Evolutionary conservation across 495 filamentous ascomycete genomes (phyloP).

Genomic region (Cairneyella variabilis): DNA sequence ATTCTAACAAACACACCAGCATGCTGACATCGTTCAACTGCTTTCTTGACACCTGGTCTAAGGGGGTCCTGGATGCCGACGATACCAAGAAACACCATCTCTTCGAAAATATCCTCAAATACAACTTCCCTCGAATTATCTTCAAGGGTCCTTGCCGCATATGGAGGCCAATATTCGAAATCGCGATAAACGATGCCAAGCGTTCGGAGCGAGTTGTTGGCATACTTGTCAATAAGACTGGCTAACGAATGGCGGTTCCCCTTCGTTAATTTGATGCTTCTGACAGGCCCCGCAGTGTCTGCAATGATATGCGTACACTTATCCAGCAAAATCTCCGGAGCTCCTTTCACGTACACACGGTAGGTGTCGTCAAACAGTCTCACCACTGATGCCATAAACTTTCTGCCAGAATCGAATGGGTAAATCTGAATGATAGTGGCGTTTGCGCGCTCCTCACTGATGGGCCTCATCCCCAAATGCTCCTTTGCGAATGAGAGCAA

Average conservation of each 20-base stretch:
- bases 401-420: conserved; percentile 77
- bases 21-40: conserved; percentile 67
- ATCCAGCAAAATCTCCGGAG: conserved; percentile 72
- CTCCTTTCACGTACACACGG: conserved; percentile 76
- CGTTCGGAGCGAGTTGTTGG: conserved; percentile 74
- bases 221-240: conserved; percentile 67
- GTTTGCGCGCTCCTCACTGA: conserved; percentile 63
- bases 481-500: conserved; percentile 69
- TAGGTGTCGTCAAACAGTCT: conserved; percentile 57
- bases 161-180: conserved; percentile 77
- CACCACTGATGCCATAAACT: conserved; percentile 78
- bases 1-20: conserved; percentile 85
- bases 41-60: conserved; percentile 66
- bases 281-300: conserved; percentile 56
- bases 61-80: conserved; percentile 80
- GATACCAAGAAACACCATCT: conserved; percentile 64
- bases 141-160: conserved; percentile 53
- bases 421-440: conserved; percentile 65
- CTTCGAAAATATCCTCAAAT: conserved; percentile 65
- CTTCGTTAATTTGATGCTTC: conserved; percentile 46
- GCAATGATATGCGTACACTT: conserved; percentile 66
- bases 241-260: conserved; percentile 60
- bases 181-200: conserved; percentile 83
- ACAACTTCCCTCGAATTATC: conserved; percentile 37
- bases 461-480: conserved; percentile 66